phyloP scores from a whole-genome alignment of 1,284 basidiomycete species.

The Microbotryum violaceum region DNA sequence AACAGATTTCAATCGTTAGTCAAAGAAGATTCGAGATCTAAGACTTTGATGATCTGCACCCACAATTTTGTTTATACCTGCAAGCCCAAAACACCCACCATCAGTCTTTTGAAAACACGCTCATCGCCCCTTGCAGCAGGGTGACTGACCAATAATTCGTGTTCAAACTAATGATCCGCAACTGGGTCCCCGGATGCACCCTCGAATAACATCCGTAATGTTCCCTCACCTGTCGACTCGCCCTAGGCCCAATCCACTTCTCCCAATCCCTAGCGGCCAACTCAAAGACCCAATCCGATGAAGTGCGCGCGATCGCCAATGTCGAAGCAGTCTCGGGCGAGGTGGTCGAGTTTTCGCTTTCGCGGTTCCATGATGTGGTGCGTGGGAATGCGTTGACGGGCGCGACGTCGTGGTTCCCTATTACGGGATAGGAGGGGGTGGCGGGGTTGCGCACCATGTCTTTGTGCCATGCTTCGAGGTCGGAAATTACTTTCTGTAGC shows the following conservation, averaged over 20 bases:
- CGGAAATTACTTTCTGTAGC: slow-evolving; percentile 13
- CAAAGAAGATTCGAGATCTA: neutral
- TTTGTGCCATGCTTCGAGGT: slow-evolving; percentile 20
- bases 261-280: slow-evolving; percentile 28
- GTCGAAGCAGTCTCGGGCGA: neutral
- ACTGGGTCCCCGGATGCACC: slow-evolving; percentile 24
- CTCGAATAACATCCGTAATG: slow-evolving; percentile 31
- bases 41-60: neutral
- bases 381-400: slow-evolving; percentile 38
- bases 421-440: slow-evolving; percentile 33
- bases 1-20: neutral
- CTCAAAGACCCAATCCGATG: slow-evolving; percentile 33
- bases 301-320: neutral
- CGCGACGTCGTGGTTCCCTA: slow-evolving; percentile 39
- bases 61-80: slow-evolving; percentile 31
- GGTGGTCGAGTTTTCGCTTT: slow-evolving; percentile 4
- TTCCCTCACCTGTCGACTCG: slow-evolving; percentile 10
- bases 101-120: neutral
- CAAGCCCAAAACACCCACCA: slow-evolving; percentile 8
- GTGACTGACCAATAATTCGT: slow-evolving; percentile 52
- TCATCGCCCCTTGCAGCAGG: neutral
- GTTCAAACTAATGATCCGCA: slow-evolving; percentile 50
- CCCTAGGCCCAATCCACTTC: slow-evolving; percentile 32
- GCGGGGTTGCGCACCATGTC: slow-evolving; percentile 21
- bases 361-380: slow-evolving; percentile 6